Conservation (phyloP, 208 protist genomes). For the Trypanosoma grayi region DNA sequence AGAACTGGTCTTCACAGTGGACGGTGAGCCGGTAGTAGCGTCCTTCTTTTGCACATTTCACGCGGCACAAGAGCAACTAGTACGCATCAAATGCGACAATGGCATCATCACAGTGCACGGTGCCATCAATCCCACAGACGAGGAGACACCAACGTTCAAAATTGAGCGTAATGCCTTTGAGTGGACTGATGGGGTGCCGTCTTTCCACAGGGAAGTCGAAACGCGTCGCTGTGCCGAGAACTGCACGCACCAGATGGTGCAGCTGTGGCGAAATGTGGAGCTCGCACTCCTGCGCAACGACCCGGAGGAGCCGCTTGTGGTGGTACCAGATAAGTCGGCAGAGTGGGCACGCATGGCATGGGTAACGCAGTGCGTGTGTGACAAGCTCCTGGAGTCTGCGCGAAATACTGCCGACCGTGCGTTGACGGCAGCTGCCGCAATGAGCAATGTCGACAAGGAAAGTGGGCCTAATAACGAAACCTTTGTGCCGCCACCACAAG, state of each 20-base stretch:
- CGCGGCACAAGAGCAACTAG: slow-evolving; percentile 47
- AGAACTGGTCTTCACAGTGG: slow-evolving; percentile 42
- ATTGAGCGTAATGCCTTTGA: slow-evolving; percentile 19
- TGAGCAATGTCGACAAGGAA: background rate
- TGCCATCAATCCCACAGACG: slow-evolving; percentile 59
- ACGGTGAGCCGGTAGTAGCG: slow-evolving; percentile 32
- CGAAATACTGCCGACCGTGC: slow-evolving; percentile 20
- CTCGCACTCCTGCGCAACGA: slow-evolving; percentile 43
- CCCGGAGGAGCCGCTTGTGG: slow-evolving; percentile 36
- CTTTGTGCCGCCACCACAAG: background rate
- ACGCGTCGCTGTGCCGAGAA: slow-evolving; percentile 24
- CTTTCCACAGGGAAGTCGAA: slow-evolving; percentile 19
- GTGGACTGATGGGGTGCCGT: slow-evolving; percentile 10
- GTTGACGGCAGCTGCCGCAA: background rate
- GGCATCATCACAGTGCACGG: slow-evolving; percentile 53
- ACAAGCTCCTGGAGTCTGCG: slow-evolving; percentile 48
- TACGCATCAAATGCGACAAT: slow-evolving; percentile 44
- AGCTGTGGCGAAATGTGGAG: slow-evolving; percentile 70
- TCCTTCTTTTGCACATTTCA: slow-evolving; percentile 66
- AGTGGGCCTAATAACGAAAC: background rate
- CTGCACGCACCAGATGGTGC: slow-evolving; percentile 40
- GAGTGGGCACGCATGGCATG: slow-evolving; percentile 50
- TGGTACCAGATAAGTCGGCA: slow-evolving; percentile 41
- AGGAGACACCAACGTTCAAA: slow-evolving; percentile 32
- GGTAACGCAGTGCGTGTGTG: slow-evolving; percentile 56